Base-by-base conservation (phyloP, 2,329 filamentous ascomycete genomes). In the Phyllosticta citrichinensis region DNA sequence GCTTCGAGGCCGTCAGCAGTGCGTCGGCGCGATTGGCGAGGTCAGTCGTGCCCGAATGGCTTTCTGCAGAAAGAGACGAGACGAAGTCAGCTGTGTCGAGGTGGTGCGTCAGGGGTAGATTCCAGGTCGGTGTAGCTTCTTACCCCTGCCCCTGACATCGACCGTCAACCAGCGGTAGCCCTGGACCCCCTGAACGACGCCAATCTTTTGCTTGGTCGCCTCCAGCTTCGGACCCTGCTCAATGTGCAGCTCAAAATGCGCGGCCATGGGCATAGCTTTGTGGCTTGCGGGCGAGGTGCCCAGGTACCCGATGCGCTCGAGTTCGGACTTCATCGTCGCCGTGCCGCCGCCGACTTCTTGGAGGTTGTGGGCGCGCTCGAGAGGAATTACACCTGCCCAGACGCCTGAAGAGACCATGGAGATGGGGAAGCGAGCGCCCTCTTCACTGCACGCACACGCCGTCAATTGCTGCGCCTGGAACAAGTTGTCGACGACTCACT, bases 211-310 rank as follows among this genome's bases (percentile, higher is more conserved):
- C 25, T 79, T 75, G 27, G 81, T 78, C 17, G 79, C 79, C 67
- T 92, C 85, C 0, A 95, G 79, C 35, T 90, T 83, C 0, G 89
- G 88, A 0, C 89, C 89, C 70, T 95, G 91, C 70, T 95, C 90
- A 58, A 93, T 93, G 69, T 94, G 89, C 10, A 94, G 79, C 71
- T 93, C 89, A 67, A 93, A 92, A 71, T 93, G 88, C 0, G 87
- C 88, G 0, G 83, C 87, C 74, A 91, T 84, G 0, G 87, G 87
- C 17, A 80, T 83, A 33, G 79, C 76, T 63, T 80, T 76, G 70
- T 87, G 79, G 58, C 78, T 83, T 22, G 82, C 82, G 9, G 81
- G 79, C 0, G 79, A 73, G 0, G 73, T 65, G 14, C 88, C 89
- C 0, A 90, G 74, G 64, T 89, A 91, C 0, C 85, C 85, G 57